Conservation (phyloP, 345 rosid genomes). For the Draba incana region DNA sequence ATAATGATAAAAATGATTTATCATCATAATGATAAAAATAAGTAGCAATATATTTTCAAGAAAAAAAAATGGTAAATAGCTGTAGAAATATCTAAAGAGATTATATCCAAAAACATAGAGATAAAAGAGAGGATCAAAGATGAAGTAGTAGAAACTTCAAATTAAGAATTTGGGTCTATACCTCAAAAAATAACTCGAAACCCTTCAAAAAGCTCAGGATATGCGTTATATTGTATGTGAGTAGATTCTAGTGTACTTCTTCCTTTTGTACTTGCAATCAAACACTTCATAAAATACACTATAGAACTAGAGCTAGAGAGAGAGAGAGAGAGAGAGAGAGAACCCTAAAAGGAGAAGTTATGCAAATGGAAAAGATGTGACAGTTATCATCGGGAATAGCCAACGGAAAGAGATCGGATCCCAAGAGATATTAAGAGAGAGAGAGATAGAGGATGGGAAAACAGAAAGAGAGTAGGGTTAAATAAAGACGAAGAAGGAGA, state of each 20-base stretch:
- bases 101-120: neutral
- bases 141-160: slow-evolving; percentile 5
- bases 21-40: neutral
- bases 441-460: slow-evolving; percentile 18
- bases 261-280: slow-evolving; percentile 19
- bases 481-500: slow-evolving; percentile 44
- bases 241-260: slow-evolving; percentile 7
- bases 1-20: neutral
- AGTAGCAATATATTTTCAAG: neutral
- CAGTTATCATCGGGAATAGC: slow-evolving; percentile 61
- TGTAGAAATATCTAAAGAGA: neutral
- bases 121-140: slow-evolving; percentile 11
- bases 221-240: slow-evolving; percentile 18
- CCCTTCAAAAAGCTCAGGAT: slow-evolving; percentile 18
- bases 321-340: slow-evolving; percentile 29
- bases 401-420: slow-evolving; percentile 47
- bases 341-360: slow-evolving; percentile 36
- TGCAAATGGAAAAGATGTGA: slow-evolving; percentile 34
- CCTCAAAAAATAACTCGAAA: slow-evolving; percentile 24
- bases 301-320: slow-evolving; percentile 28
- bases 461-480: slow-evolving; percentile 50
- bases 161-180: slow-evolving; percentile 22
- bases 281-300: slow-evolving; percentile 27
- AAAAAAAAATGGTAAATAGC: neutral
- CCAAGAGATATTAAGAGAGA: slow-evolving; percentile 27